Evolutionary conservation across 768 basidiomycete genomes (phyloP).

Genomic region (Lactarius trivialis): DNA sequence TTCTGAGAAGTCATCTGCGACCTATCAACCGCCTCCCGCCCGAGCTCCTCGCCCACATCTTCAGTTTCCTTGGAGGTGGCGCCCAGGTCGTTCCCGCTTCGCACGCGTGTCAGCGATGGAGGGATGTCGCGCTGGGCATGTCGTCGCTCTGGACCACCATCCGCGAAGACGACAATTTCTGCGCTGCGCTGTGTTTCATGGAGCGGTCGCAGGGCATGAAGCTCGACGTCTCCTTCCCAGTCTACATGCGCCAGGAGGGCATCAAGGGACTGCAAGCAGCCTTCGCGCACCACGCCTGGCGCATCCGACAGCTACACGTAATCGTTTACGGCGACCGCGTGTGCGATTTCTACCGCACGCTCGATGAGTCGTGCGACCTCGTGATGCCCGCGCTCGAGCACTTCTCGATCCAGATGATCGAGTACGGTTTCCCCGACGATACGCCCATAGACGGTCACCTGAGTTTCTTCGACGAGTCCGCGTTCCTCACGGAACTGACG

Average conservation of each 20-base stretch:
- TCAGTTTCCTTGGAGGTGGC: slow-evolving; percentile 4
- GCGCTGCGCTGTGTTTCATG: not conserved
- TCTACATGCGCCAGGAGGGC: slow-evolving; percentile 1
- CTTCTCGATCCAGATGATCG: slow-evolving; percentile 12
- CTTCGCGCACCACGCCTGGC: not conserved
- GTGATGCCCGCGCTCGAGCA: slow-evolving; percentile 1
- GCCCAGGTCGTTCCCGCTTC: slow-evolving; percentile 4
- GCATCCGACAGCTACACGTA: slow-evolving; percentile 4
- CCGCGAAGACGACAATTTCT: not conserved
- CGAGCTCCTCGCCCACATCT: slow-evolving; percentile 15
- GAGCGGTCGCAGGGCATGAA: not conserved
- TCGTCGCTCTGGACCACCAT: slow-evolving; percentile 13
- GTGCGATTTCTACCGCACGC: slow-evolving; percentile 5
- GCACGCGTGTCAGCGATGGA: slow-evolving; percentile 11
- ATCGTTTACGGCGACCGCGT: slow-evolving; percentile 8
- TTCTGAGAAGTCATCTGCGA: not conserved
- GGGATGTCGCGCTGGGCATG: not conserved
- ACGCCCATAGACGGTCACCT: not conserved
- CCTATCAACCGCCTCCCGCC: slow-evolving; percentile 9
- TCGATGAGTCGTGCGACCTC: not conserved
- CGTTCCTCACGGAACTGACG: not conserved
- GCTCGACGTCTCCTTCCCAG: slow-evolving; percentile 5
- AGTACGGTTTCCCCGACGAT: slow-evolving; percentile 6
- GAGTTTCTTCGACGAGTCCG: not conserved
- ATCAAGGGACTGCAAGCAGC: not conserved